These are phyloP conservation scores for Aquilaria sinensis DNA, from an alignment of 345 rosid species.

Conservation along the genomic window DNA sequence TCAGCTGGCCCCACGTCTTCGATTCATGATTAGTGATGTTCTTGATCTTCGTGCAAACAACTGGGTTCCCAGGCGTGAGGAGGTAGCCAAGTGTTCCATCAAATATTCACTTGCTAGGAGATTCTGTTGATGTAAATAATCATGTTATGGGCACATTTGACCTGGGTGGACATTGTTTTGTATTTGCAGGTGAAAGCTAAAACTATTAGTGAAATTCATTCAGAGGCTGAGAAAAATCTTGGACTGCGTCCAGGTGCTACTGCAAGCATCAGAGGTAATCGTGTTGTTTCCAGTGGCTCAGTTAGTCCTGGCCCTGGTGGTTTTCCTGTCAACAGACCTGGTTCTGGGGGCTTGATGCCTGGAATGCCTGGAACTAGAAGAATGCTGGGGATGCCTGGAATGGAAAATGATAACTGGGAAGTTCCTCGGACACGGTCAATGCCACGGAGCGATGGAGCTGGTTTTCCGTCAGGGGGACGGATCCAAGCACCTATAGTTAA, in stretches of 20 bases:
- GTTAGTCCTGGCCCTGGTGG: conserved; percentile 27
- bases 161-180: conserved; percentile 1
- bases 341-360: conserved; percentile 71
- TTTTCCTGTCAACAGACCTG: conserved; percentile 40
- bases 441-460: conserved; percentile 44
- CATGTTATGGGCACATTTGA: background rate
- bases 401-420: conserved; percentile 60
- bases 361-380: conserved; percentile 64
- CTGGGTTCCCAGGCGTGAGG: conserved; percentile 74
- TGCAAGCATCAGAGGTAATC: conserved; percentile 57
- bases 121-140: background rate
- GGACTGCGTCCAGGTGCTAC: conserved; percentile 89
- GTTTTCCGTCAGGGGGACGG: conserved; percentile 27
- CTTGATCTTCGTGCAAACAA: conserved; percentile 50
- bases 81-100: conserved; percentile 24
- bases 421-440: conserved; percentile 41
- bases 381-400: conserved; percentile 69
- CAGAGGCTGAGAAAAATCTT: conserved; percentile 86
- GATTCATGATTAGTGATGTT: conserved; percentile 74
- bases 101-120: background rate
- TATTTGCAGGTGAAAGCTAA: conserved; percentile 74
- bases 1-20: conserved; percentile 51
- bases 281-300: conserved; percentile 19
- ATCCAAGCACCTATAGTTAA: conserved; percentile 25
- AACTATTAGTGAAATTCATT: conserved; percentile 80